Base-by-base conservation (phyloP, 768 basidiomycete species). In the Tylopilus sp. region DNA sequence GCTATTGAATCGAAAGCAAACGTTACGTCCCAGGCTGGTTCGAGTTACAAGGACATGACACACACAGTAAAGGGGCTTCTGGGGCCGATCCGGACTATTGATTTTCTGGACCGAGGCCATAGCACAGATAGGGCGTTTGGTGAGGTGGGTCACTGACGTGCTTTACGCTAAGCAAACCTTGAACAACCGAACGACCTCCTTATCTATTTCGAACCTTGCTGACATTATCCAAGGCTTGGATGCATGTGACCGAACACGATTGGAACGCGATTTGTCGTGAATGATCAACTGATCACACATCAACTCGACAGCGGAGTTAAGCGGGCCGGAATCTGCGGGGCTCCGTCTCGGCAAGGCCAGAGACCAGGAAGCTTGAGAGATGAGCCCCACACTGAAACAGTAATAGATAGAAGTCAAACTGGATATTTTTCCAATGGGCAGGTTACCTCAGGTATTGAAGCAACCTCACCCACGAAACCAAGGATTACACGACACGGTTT, bases 101-200 rank as follows among this genome's bases (percentile, higher is more conserved):
- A 85, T 75, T 62, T 77, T 79, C 68, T 83, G 75, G 50, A 83
- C 65, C 28, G 73, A 73, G 67, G 78, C 75, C 69, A 70, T 75
- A 63, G 63, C 39, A 36, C 26, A 30, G 20, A 33, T 42, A 45
- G 17, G 41, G 12, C 6, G 38, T 49, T n/a, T n/a, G n/a, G n/a
- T 26, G 26, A 26, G 26, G 9, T 51, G 28, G 48, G 33, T 23
- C 31, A 47, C 8, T n/a, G 11, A 45, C 21, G 9, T 41, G 35
- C 30, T 33, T 13, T 18, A 35, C 33, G 10, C 5, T 22, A 25
- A 23, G 22, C 30, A 30, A 30, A 46, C 42, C 11, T 36, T 21
- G n/a, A 28, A 5, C 7, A 9, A 26, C 23, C n/a, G n/a, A 28
- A 5, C 8, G 12, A 22, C 47, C 28, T 22, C 10, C 38, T 46